Evolutionary conservation across 495 filamentous ascomycete genomes (phyloP).

Genomic region (Coniosporium apollinis): DNA sequence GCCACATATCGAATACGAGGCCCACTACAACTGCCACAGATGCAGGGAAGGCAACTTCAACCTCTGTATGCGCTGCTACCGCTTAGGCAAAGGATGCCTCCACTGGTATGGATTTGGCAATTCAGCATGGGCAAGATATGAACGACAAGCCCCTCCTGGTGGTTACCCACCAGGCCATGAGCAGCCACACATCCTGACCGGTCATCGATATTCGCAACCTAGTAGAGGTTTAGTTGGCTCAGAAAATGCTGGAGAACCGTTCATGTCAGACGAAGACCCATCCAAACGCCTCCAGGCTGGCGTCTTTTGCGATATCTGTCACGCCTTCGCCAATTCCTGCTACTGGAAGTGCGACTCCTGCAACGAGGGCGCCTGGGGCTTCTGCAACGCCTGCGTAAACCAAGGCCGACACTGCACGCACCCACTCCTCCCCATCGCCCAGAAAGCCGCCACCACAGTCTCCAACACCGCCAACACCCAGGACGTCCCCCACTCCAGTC

Average conservation of each 20-base stretch:
- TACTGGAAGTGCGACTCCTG: conserved; percentile 73
- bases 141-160: conserved; percentile 26
- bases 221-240: conserved; percentile 14
- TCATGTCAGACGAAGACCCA: conserved; percentile 47
- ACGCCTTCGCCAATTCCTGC: conserved; percentile 52
- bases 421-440: conserved; percentile 48
- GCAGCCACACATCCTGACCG: conserved; percentile 47
- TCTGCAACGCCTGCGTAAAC: conserved; percentile 68
- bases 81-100: conserved; percentile 51
- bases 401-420: conserved; percentile 63
- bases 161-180: conserved; percentile 25
- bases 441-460: conserved; percentile 16
- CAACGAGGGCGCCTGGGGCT: conserved; percentile 87
- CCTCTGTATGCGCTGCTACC: conserved; percentile 65
- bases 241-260: conserved; percentile 13
- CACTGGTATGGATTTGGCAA: conserved; percentile 65
- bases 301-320: conserved; percentile 66
- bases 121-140: conserved; percentile 42
- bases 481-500: conserved; percentile 1
- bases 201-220: conserved; percentile 49
- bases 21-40: conserved; percentile 59
- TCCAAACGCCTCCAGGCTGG: conserved; percentile 51
- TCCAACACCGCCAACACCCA: conserved; percentile 14
- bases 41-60: conserved; percentile 58
- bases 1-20: conserved; percentile 54